A percentile compares a stretch with the other conserved stretches of the same genome.
Conservation (phyloP, 139 green algal species). For the Mychonastes homosphaera region DNA sequence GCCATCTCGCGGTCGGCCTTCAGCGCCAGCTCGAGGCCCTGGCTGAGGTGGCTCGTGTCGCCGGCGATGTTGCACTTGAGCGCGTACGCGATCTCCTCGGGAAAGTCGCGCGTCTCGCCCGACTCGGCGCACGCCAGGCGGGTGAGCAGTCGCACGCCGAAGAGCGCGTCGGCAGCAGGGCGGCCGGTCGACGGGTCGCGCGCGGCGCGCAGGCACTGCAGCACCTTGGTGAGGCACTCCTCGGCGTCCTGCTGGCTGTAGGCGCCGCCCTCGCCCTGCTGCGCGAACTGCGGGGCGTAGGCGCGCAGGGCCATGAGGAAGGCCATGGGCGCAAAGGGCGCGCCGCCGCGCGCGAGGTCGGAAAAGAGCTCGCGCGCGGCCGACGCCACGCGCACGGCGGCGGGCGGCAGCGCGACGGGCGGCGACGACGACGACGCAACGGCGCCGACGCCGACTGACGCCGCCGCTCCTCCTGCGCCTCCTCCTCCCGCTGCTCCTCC, state of each 20-base stretch:
- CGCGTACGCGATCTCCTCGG: too few relatives aligned
- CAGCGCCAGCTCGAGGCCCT: constrained; percentile 75
- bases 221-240: constrained; percentile 89
- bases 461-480: too few relatives aligned
- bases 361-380: constrained; percentile 66
- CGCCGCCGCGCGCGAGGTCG: constrained; percentile 46
- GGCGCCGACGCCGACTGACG: too few relatives aligned
- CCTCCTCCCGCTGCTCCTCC: too few relatives aligned
- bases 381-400: constrained; percentile 31
- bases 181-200: background rate
- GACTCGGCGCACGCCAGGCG: constrained; percentile 72
- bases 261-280: constrained; percentile 48
- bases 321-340: constrained; percentile 62
- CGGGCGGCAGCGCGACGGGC: constrained; percentile 8
- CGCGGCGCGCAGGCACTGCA: constrained; percentile 30
- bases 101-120: constrained; percentile 61
- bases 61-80: constrained; percentile 95
- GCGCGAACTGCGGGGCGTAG: constrained; percentile 87
- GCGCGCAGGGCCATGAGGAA: constrained; percentile 76
- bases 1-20: constrained; percentile 78
- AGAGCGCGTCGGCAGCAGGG: constrained; percentile 40
- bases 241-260: constrained; percentile 97
- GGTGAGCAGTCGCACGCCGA: constrained; percentile 67
- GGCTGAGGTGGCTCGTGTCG: constrained; percentile 80
- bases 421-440: background rate